Evolutionary conservation across 1,284 basidiomycete species (phyloP).

Genomic region (Coriolopsis trogii): DNA sequence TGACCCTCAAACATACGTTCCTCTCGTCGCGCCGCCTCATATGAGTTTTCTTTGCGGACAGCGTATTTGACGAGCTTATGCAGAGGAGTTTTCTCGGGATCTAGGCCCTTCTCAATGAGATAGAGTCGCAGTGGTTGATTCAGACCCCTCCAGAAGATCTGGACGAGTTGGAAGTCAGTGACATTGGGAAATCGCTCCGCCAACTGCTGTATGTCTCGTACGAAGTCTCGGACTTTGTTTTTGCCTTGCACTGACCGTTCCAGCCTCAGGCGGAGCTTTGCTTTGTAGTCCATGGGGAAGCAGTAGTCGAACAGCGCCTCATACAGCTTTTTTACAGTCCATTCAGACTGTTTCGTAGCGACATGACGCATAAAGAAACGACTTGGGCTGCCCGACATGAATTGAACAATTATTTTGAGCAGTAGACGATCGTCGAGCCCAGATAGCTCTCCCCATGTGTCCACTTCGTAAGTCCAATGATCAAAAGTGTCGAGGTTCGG

Average conservation of each 20-base stretch:
- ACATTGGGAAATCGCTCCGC: constrained; percentile 23
- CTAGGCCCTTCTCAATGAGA: constrained; percentile 8
- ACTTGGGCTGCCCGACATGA: constrained; percentile 9
- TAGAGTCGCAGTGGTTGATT: constrained; percentile 9
- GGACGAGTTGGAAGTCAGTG: constrained; percentile 14
- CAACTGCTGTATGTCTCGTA: constrained; percentile 9
- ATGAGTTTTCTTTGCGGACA: neutral
- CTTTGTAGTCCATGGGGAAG: constrained; percentile 26
- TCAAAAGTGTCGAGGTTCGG: constrained; percentile 20
- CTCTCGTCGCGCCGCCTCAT: neutral
- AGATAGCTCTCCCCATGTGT: constrained; percentile 15
- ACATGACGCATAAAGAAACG: constrained; percentile 26
- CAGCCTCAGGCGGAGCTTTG: constrained; percentile 10
- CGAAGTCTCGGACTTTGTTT: constrained; percentile 13
- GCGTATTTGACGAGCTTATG: constrained; percentile 6
- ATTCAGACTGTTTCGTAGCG: constrained; percentile 4
- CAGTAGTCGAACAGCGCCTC: constrained; percentile 26
- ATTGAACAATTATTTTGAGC: constrained; percentile 11
- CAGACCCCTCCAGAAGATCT: constrained; percentile 24
- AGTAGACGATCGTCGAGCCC: constrained; percentile 1
- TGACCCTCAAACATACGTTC: neutral
- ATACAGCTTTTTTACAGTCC: constrained; percentile 17
- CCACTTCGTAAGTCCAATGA: constrained; percentile 20
- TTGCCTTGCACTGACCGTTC: constrained; percentile 16
- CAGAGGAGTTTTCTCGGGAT: constrained; percentile 4